phyloP scores from a whole-genome alignment of 345 rosid species.

The Ailanthus altissimus region DNA sequence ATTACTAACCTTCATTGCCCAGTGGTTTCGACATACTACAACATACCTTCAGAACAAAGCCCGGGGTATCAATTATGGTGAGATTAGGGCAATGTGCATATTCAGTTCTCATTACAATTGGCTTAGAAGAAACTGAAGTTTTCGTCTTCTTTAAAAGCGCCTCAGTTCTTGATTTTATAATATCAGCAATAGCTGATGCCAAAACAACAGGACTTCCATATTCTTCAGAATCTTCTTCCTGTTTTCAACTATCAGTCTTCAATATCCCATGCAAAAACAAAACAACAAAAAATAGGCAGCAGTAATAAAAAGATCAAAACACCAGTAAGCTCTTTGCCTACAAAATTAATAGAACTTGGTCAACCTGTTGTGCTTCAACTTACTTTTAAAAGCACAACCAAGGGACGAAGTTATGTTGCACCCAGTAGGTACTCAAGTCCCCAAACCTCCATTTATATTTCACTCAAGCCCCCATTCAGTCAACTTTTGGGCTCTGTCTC shows the following conservation, averaged over 20 bases:
- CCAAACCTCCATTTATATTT: no score
- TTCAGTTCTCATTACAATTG: slow-evolving; percentile 97
- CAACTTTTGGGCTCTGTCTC: no score
- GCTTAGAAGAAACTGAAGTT: slow-evolving; percentile 87
- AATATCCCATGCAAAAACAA: slow-evolving; percentile 2
- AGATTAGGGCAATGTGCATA: slow-evolving; percentile 96
- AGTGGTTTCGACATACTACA: background rate
- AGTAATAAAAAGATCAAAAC: background rate
- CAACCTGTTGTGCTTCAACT: no score
- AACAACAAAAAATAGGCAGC: background rate
- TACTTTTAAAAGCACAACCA: no score
- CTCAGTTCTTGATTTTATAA: slow-evolving; percentile 78
- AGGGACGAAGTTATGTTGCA: no score
- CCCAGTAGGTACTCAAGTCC: no score
- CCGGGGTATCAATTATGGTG: slow-evolving; percentile 95
- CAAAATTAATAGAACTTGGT: no score
- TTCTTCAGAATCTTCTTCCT: slow-evolving; percentile 96
- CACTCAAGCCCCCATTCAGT: no score
- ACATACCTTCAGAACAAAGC: slow-evolving; percentile 89
- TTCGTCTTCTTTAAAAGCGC: slow-evolving; percentile 67
- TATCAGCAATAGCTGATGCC: slow-evolving; percentile 72
- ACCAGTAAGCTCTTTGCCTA: no score
- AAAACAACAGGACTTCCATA: slow-evolving; percentile 78
- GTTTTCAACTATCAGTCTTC: slow-evolving; percentile 17
- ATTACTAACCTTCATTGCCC: no score